Conservation (phyloP, 495 filamentous ascomycete species). For the Schizothecium vesticola region DNA sequence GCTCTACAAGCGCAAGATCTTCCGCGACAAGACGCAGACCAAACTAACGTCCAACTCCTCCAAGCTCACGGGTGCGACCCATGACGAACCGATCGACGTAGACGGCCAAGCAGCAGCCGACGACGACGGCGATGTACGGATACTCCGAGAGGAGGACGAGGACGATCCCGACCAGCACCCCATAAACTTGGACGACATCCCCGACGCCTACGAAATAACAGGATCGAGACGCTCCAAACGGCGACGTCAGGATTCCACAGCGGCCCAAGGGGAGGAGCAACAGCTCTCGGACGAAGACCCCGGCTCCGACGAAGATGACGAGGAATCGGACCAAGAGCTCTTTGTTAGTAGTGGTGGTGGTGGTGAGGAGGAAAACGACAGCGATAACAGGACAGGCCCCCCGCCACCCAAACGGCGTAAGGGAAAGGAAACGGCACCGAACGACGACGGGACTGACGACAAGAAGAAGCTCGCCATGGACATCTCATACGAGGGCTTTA, state of each 20-base stretch:
- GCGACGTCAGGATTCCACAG: slow-evolving; percentile 13
- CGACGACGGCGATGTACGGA: slow-evolving; percentile 32
- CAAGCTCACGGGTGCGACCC: slow-evolving; percentile 52
- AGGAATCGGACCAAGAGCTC: slow-evolving; percentile 26
- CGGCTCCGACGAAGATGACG: slow-evolving; percentile 22
- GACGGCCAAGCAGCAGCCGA: slow-evolving; percentile 37
- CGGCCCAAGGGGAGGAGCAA: slow-evolving; percentile 16
- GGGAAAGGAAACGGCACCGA: slow-evolving; percentile 21
- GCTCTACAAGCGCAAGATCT: slow-evolving; percentile 75
- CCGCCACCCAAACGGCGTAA: slow-evolving; percentile 47
- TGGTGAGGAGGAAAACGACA: slow-evolving; percentile 20
- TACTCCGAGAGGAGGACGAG: slow-evolving; percentile 35
- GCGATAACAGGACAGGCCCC: slow-evolving; percentile 16
- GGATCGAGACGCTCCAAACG: slow-evolving; percentile 28
- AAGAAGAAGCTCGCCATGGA: slow-evolving; percentile 83
- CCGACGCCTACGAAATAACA: slow-evolving; percentile 33
- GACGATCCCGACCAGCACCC: slow-evolving; percentile 30
- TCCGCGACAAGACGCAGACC: slow-evolving; percentile 48
- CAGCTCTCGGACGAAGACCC: slow-evolving; percentile 15
- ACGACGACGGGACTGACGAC: slow-evolving; percentile 53
- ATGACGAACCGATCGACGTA: slow-evolving; percentile 46
- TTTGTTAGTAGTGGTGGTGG: slow-evolving; percentile 30
- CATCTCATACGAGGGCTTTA: slow-evolving; percentile 90
- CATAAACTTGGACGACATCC: slow-evolving; percentile 41
- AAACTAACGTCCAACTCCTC: slow-evolving; percentile 52